Evolutionary conservation across 176 grass and related monocot genomes (phyloP), one percentile per base, ranked within the genome.

Genomic region (Rhipidocladum racemiflorum): DNA sequence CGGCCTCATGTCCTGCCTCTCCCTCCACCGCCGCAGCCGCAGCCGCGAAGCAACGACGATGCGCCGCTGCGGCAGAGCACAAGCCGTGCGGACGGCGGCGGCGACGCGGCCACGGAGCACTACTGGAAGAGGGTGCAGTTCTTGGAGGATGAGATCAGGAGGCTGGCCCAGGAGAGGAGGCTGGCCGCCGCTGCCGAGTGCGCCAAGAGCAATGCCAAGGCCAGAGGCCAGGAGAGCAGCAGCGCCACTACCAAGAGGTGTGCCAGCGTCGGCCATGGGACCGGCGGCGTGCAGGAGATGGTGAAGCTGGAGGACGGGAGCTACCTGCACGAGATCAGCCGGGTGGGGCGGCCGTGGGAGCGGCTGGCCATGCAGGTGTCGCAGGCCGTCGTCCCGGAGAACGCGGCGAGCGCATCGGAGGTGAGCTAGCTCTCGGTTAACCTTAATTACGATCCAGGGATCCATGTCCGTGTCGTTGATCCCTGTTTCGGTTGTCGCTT

Each of bases 281-380:
- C 21, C 24, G 18, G 0, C 39, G 18, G 34, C 23, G 64, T 10
- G 23, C 1, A 44, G 24, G 36, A 76, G 11, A 72, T 67, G 14
- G 50, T 23, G 83, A 89, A 51, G 61, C 84, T 97, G 60, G 32
- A 55, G 30, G 91, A 85, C 30, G 83, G 86, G 0, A 85, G 88
- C 80, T 93, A 89, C 70, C 68, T 97, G 25, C 86, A 65, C 77
- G 74, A 91, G 66, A 67, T 93, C 42, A 77, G 39, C 23, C 76
- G 21, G 54, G 63, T 77, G 16, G 91, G 86, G 15, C 75, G 78
- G 67, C 76, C 68, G 18, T 91, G 85, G 93, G 86, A 75, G 44
- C 60, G 88, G 14, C 74, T 97, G 21, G 59, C 75, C 68, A 85
- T 97, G 77, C 91, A 97, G 60, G 46, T 93, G 24, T 89, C 94